These are phyloP conservation scores for Fusarium luffae DNA, from an alignment of 2,329 filamentous ascomycete species.

Conservation along the genomic window DNA sequence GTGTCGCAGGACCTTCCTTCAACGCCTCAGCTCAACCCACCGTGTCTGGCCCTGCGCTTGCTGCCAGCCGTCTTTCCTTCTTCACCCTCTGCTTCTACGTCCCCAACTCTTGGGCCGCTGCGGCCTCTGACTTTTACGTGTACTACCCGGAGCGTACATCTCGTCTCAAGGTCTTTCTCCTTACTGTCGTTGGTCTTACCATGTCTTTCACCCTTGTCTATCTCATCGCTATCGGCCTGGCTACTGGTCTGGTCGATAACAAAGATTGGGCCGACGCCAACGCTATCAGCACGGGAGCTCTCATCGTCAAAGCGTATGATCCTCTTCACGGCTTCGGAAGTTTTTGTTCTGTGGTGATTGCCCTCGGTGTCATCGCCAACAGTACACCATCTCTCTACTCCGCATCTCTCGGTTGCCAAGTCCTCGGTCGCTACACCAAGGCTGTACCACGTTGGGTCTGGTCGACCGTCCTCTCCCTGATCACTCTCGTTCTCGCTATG, in stretches of 20 bases:
- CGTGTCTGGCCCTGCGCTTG: conserved; percentile 71
- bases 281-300: conserved; percentile 63
- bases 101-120: conserved; percentile 70
- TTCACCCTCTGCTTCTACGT: conserved; percentile 73
- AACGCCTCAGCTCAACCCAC: conserved; percentile 72
- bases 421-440: conserved; percentile 64
- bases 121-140: conserved; percentile 82
- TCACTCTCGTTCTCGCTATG: conserved; percentile 67
- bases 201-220: conserved; percentile 72
- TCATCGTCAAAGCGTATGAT: conserved; percentile 65
- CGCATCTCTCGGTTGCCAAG: conserved; percentile 68
- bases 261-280: conserved; percentile 64
- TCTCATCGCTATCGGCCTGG: conserved; percentile 66
- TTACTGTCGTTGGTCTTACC: conserved; percentile 76
- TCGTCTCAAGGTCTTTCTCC: conserved; percentile 72
- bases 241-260: conserved; percentile 61
- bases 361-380: conserved; percentile 66
- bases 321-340: conserved; percentile 66
- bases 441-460: conserved; percentile 65
- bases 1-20: conserved; percentile 70
- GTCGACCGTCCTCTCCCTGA: conserved; percentile 62
- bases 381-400: conserved; percentile 67
- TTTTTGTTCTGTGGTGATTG: conserved; percentile 66
- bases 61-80: conserved; percentile 69
- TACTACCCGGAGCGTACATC: conserved; percentile 75